Evolutionary conservation across 805 yeast genomes (phyloP).

Genomic region (Candida ulmi): DNA sequence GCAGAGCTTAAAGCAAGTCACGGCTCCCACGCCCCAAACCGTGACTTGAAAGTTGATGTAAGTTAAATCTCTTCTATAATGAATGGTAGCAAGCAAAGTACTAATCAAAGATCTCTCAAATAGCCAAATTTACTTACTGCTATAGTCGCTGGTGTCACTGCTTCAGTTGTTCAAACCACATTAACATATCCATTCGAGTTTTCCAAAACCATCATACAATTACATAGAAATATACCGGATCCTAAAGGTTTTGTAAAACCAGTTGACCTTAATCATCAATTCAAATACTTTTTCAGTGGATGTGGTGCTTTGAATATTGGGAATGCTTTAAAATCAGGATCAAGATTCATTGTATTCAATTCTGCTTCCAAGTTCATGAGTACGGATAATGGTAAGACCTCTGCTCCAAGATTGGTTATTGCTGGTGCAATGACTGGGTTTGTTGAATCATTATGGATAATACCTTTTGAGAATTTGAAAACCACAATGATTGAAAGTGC

Average conservation of each 20-base stretch:
- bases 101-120: too few relatives aligned
- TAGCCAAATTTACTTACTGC: constrained; percentile 49
- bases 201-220: constrained; percentile 58
- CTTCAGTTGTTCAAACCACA: constrained; percentile 58
- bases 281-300: constrained; percentile 46
- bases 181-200: constrained; percentile 70
- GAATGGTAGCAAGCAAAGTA: too few relatives aligned
- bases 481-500: constrained; percentile 74
- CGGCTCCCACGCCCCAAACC: constrained; percentile 4
- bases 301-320: constrained; percentile 75
- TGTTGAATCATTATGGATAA: constrained; percentile 73
- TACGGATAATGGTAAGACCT: constrained; percentile 50
- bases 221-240: constrained; percentile 39
- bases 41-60: constrained; percentile 17
- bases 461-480: constrained; percentile 88
- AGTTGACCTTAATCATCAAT: constrained; percentile 23
- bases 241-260: constrained; percentile 19
- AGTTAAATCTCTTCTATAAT: too few relatives aligned
- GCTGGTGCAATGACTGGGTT: constrained; percentile 85
- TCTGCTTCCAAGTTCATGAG: constrained; percentile 66
- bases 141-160: constrained; percentile 52
- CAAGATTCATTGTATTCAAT: constrained; percentile 72
- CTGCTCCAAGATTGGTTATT: constrained; percentile 75
- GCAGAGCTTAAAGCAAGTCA: too few relatives aligned
- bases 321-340: constrained; percentile 62